A percentile compares a stretch with the other conserved stretches of the same genome.
Evolutionary conservation across 169 alveolate genomes (phyloP).

Genomic region (Babesia ovata): DNA sequence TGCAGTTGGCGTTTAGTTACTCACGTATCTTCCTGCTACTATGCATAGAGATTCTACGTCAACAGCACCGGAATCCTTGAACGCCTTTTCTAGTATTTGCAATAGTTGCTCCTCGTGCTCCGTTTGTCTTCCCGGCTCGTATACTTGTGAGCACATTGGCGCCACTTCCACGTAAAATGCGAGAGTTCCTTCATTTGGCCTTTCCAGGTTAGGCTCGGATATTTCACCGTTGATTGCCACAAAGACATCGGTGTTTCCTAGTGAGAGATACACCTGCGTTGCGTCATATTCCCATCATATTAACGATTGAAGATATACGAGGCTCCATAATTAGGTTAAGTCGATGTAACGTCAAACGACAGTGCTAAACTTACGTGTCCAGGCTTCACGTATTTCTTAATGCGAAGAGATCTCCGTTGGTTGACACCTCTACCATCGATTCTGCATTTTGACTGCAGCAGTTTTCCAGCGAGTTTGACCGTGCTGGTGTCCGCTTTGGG

Average conservation of each 20-base stretch:
- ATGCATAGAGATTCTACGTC: constrained; percentile 71
- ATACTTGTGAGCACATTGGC: constrained; percentile 38
- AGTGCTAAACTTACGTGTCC: constrained; percentile 35
- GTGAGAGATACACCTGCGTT: constrained; percentile 30
- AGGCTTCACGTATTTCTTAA: constrained; percentile 19
- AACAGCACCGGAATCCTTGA: constrained; percentile 67
- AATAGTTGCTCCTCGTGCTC: constrained; percentile 47
- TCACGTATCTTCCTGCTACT: constrained; percentile 56
- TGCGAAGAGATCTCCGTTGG: constrained; percentile 7
- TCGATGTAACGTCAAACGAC: neutral
- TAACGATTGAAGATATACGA: neutral
- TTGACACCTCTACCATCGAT: constrained; percentile 54
- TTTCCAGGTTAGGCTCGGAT: constrained; percentile 59
- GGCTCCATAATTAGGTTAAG: neutral
- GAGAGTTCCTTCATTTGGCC: constrained; percentile 69
- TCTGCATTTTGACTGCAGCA: constrained; percentile 31
- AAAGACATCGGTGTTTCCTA: constrained; percentile 65
- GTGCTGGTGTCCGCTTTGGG: constrained; percentile 21
- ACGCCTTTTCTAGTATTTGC: constrained; percentile 44
- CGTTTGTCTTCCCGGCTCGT: constrained; percentile 54
- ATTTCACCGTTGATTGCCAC: constrained; percentile 52
- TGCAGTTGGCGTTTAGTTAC: neutral
- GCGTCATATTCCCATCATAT: neutral
- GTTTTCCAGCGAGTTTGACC: constrained; percentile 11
- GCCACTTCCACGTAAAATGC: constrained; percentile 41